Base-by-base conservation (phyloP, 176 grass and related monocot genomes). In the Panicum miliaceum region DNA sequence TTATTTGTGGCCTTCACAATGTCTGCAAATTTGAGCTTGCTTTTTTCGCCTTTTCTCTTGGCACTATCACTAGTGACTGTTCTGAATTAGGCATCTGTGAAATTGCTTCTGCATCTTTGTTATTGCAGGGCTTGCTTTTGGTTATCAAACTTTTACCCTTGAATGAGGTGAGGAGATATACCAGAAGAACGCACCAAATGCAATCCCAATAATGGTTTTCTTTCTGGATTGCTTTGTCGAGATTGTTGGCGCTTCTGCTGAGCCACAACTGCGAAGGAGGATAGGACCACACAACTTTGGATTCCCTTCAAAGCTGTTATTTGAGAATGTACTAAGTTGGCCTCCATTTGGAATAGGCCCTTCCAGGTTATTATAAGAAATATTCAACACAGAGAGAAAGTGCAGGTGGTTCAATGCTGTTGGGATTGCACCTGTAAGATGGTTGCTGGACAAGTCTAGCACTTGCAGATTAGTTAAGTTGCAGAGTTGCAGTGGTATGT, bases 1-100 rank as follows among this genome's bases (percentile, higher is more conserved):
- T 95, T 95, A 75, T 90, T 86, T 50, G 93, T 95, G 2, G 90
- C 79, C 15, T 71, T 95, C 73, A 86, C 22, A 45, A 92, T 86
- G 71, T 92, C 88, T 12, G 45, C 3, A 59, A 95, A 92, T 25
- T 58, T 86, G 71, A 91, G 56, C 57, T 47, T 81, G 85, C 36
- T 84, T 71, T 76, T 63, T 65, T 61, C 52, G 23, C 74, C 62
- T 12, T 41, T 82, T 22, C 40, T 56, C 0, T n/a, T 73, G 73
- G 34, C 19, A 90, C 16, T 15, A 80, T 82, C n/a, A 88, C 76
- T 20, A 87, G 79, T 23, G 83, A 37, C 20, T 87, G 37, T 43
- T 82, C 78, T 68, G 84, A 77, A 88, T 20, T 53, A 26, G 23
- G 68, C 18, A 29, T 23, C 12, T 18, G 4, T 53, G 81, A 64